phyloP scores from a whole-genome alignment of 2,329 filamentous ascomycete species.

The Periconia digitata region DNA sequence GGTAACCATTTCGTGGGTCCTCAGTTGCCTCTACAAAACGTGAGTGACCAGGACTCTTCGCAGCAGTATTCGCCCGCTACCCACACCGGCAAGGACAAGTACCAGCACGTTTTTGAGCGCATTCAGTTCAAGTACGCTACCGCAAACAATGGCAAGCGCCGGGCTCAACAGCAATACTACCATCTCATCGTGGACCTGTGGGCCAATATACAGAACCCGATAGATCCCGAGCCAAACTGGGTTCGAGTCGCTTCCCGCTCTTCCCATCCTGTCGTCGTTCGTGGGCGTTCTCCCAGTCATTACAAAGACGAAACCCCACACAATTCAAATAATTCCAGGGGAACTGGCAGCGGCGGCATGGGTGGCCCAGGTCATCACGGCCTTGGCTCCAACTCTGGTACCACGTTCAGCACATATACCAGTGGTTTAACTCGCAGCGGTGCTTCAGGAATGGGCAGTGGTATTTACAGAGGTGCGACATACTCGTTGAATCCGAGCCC shows the following conservation, averaged over 20 bases:
- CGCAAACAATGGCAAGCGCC: constrained; percentile 87
- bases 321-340: constrained; percentile 37
- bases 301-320: constrained; percentile 52
- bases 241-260: constrained; percentile 40
- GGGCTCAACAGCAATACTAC: constrained; percentile 90
- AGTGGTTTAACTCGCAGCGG: constrained; percentile 37
- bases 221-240: constrained; percentile 35
- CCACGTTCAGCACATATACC: constrained; percentile 41
- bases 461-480: constrained; percentile 31
- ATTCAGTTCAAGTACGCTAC: constrained; percentile 95
- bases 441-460: constrained; percentile 30
- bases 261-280: constrained; percentile 44
- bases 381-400: constrained; percentile 66
- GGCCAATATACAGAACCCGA: constrained; percentile 38
- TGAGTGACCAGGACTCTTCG: constrained; percentile 22
- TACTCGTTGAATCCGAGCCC: constrained; percentile 45
- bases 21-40: constrained; percentile 46
- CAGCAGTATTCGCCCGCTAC: constrained; percentile 39
- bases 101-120: constrained; percentile 73
- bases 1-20: constrained; percentile 37
- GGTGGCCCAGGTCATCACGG: constrained; percentile 51
- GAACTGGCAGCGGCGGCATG: constrained; percentile 33
- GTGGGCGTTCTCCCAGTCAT: constrained; percentile 45
- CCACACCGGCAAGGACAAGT: constrained; percentile 34
- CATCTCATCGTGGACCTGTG: constrained; percentile 76